phyloP scores from a whole-genome alignment of 2,329 filamentous ascomycete species.

The Beauveria bassiana region DNA sequence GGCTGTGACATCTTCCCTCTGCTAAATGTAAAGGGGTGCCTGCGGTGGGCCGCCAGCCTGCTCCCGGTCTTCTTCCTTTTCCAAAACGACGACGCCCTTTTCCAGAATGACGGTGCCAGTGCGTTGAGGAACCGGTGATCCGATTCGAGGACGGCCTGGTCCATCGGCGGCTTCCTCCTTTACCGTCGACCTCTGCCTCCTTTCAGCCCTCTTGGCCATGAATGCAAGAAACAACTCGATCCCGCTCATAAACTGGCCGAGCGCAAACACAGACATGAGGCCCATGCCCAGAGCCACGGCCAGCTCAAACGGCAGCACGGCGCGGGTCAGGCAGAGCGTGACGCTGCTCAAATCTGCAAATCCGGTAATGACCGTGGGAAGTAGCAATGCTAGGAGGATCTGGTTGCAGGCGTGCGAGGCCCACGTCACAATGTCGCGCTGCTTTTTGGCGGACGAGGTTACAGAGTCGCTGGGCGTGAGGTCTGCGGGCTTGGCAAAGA shows the following conservation, averaged over 20 bases:
- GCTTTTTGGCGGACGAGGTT: not conserved
- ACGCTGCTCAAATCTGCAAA: slow-evolving; percentile 22
- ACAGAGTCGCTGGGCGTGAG: not conserved
- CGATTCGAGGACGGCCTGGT: not conserved
- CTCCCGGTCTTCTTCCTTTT: not conserved
- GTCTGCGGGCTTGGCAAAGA: slow-evolving; percentile 16
- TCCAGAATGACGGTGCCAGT: not conserved
- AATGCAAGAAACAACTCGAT: slow-evolving; percentile 16
- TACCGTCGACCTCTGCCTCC: not conserved
- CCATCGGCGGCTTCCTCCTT: not conserved
- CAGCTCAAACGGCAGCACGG: slow-evolving; percentile 19
- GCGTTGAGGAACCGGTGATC: not conserved
- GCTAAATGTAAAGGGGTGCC: not conserved
- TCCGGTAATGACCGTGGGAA: slow-evolving; percentile 19
- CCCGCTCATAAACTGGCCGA: slow-evolving; percentile 17
- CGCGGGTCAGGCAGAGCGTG: slow-evolving; percentile 21
- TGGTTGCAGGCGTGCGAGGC: slow-evolving; percentile 19
- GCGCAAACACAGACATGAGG: slow-evolving; percentile 17
- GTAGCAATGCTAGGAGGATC: slow-evolving; percentile 19
- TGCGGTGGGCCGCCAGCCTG: not conserved
- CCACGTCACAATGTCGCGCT: not conserved
- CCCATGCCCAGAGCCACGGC: slow-evolving; percentile 19
- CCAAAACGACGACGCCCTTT: not conserved
- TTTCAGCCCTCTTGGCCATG: not conserved
- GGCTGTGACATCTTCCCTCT: too few relatives aligned